Evolutionary conservation across 2,329 filamentous ascomycete species (phyloP), one percentile per base, ranked within the genome.

Genomic region (Diaporthe citrichinensis): DNA sequence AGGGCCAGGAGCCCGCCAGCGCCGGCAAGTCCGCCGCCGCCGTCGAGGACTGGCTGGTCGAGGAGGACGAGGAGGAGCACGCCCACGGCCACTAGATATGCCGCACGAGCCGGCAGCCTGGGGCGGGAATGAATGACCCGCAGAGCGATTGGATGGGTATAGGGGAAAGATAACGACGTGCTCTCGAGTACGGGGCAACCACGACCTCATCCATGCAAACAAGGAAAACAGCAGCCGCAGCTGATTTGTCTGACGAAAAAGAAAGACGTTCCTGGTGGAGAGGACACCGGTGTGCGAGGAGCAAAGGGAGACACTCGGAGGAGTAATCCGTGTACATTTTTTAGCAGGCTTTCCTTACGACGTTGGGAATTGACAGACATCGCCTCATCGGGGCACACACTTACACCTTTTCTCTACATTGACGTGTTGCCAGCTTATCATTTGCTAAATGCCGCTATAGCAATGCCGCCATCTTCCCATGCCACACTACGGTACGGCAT

Each of bases 11-110:
- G 79, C 88, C 90, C 80, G 85, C 87, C 77, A 90, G 90, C 78
- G 89, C 91, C 84, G 88, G 88, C 79, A 82, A 90, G 82, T 90
- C 89, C 74, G 88, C 90, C 74, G 89, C 93, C 77, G 87, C 86
- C 76, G 85, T 90, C 76, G 87, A 89, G 81, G 87, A 93, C 87
- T 98, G 95, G 95, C 94, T 98, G 81, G 95, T 96, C 86, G 93
- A 95, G 84, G 93, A 96, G 88, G 85, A 91, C 82, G 91, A 90
- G 79, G 74, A 74, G 80, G 86, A 87, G 78, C 81, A 78, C 73
- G 83, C 83, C 74, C 82, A 83, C 78, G 83, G 83, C 78, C 89
- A 91, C 85, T 91, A 90, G 57, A 76, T 55, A 23, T 69, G 41
- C 65, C 34, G 49, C 72, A 46, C 41, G 68, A 53, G 59, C 58